phyloP scores from a whole-genome alignment of 805 yeast genomes.

The Candida fluviatilis region DNA sequence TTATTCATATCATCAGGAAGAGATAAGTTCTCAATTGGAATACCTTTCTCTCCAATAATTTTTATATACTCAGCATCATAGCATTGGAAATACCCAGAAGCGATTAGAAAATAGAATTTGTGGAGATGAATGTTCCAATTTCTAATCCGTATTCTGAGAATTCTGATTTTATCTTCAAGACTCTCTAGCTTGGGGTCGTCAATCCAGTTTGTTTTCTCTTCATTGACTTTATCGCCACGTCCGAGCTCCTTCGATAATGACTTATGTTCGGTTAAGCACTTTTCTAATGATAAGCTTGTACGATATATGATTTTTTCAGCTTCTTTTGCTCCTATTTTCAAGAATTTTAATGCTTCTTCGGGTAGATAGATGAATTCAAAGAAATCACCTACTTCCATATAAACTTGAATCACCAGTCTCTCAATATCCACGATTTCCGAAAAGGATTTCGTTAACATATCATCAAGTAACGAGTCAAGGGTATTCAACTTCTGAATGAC shows the following conservation, averaged over 20 bases:
- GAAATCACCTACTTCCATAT: conserved; percentile 64
- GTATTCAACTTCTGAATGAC: conserved; percentile 33
- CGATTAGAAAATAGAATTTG: conserved; percentile 73
- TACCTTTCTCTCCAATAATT: conserved; percentile 14
- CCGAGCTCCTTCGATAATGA: conserved; percentile 15
- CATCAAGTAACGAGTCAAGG: conserved; percentile 62
- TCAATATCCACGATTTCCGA: conserved; percentile 47
- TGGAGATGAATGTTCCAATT: conserved; percentile 62
- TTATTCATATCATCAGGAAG: not conserved
- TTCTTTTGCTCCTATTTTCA: conserved; percentile 37
- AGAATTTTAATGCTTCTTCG: conserved; percentile 42
- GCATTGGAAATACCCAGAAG: conserved; percentile 62
- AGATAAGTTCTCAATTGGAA: conserved; percentile 8
- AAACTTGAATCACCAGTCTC: conserved; percentile 40
- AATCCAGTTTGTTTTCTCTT: conserved; percentile 5
- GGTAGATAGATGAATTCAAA: conserved; percentile 57
- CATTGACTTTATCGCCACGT: conserved; percentile 10
- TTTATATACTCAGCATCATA: conserved; percentile 31
- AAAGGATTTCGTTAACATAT: conserved; percentile 56
- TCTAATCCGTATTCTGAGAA: conserved; percentile 32
- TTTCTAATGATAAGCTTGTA: conserved; percentile 14
- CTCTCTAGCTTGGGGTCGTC: conserved; percentile 9
- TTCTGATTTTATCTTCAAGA: conserved; percentile 22
- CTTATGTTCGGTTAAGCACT: conserved; percentile 14
- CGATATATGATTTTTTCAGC: conserved; percentile 22